Evolutionary conservation across 495 filamentous ascomycete species (phyloP).

Genomic region (Aspergillus cristatus): DNA sequence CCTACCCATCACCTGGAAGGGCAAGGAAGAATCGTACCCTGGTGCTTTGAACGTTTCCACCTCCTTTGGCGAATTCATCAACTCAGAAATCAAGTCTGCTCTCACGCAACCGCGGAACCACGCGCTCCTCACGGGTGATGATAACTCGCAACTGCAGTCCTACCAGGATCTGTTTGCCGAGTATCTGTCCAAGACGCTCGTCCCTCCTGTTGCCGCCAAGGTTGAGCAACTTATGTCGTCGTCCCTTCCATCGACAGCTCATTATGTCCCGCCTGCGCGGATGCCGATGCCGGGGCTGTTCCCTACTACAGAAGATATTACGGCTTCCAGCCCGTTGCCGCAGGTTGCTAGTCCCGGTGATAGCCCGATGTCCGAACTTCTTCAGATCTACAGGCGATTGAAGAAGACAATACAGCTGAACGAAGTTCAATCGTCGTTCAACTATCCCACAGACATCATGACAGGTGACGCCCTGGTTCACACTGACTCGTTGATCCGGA

Average conservation of each 20-base stretch:
- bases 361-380: constrained; percentile 58
- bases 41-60: constrained; percentile 49
- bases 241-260: constrained; percentile 20
- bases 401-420: constrained; percentile 70
- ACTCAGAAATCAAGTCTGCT: constrained; percentile 18
- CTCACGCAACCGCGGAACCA: constrained; percentile 29
- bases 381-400: constrained; percentile 69
- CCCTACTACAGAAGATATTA: constrained; percentile 25
- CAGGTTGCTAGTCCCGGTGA: constrained; percentile 25
- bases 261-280: constrained; percentile 19
- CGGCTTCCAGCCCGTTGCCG: constrained; percentile 24
- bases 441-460: constrained; percentile 27
- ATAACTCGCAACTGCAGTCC: constrained; percentile 21
- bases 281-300: constrained; percentile 43
- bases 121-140: constrained; percentile 33
- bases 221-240: constrained; percentile 38
- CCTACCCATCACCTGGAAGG: constrained; percentile 91
- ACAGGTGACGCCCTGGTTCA: constrained; percentile 44
- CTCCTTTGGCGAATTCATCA: constrained; percentile 52
- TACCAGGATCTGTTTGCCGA: constrained; percentile 53
- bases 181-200: constrained; percentile 53
- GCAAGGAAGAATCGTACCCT: constrained; percentile 73
- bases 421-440: constrained; percentile 45
- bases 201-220: constrained; percentile 50
- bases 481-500: constrained; percentile 60